Base-by-base conservation (phyloP, 2,329 filamentous ascomycete species). In the Penicillium oxalicum region DNA sequence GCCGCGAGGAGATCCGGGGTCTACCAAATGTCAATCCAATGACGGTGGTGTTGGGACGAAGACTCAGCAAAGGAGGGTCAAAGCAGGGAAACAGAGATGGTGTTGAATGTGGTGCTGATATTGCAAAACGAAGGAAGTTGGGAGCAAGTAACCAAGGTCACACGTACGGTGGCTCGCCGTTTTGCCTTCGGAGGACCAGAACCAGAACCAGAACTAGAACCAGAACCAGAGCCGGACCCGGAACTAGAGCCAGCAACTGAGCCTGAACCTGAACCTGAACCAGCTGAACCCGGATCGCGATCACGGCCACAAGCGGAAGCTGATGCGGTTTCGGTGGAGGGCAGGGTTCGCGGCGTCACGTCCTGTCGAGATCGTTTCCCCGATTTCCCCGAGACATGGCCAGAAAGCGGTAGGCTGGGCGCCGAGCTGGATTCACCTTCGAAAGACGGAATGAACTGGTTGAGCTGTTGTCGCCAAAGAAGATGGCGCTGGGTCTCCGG, bases 111-210 rank as follows among this genome's bases (percentile, higher is more conserved):
- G 11, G 29, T 32, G 29, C 4, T 32, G 29, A 32, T 32, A 32
- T 7, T 32, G 29, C 2, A 32, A 48, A 55, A 53, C 52, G 53
- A 52, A 60, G 25, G 53, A 48, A 61, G 55, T 56, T 55, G 60
- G 58, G 58, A 68, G 60, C 59, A 69, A 66, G 64, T 61, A 62
- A 66, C 67, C 61, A 66, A 65, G 64, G 64, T 64, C 59, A 71
- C 52, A 60, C 70, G 62, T 73, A 73, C 70, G 68, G 66, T 71
- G 64, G 68, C 70, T 68, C 69, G 68, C 64, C 70, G 69, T 64
- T 73, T 73, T 47, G 67, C 63, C 61, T 60, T 61, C 44, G 62
- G 68, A 54, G 63, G 61, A 63, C 63, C 63, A 63, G 66, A 66
- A 60, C 61, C 43, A 35, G 41, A 43, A 37, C 35, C 35, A 37